These are phyloP conservation scores for Epichloe gansuensis DNA, from an alignment of 2,329 filamentous ascomycete genomes.

Conservation along the genomic window DNA sequence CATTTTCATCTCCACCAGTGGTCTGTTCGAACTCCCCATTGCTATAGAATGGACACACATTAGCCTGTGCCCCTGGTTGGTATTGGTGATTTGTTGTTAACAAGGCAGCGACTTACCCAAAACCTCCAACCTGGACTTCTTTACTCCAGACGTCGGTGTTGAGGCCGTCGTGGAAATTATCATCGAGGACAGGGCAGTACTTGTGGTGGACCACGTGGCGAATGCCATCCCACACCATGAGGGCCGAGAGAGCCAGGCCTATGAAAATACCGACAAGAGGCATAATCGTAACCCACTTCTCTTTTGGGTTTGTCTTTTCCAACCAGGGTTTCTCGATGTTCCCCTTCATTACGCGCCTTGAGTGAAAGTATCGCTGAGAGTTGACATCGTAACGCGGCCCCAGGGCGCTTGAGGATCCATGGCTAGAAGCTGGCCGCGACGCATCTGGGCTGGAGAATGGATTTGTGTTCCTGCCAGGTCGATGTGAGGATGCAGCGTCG, in stretches of 20 bases:
- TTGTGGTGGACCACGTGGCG: constrained; percentile 60
- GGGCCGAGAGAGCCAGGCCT: constrained; percentile 54
- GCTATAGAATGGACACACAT: constrained; percentile 25
- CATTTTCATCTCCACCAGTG: constrained; percentile 59
- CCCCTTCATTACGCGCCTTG: constrained; percentile 58
- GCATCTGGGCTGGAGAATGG: constrained; percentile 33
- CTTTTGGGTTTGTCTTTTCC: constrained; percentile 58
- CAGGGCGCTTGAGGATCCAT: constrained; percentile 30
- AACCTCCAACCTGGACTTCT: constrained; percentile 64
- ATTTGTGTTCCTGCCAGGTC: constrained; percentile 21
- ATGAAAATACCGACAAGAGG: constrained; percentile 59
- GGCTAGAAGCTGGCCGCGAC: constrained; percentile 36
- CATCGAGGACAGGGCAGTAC: constrained; percentile 56
- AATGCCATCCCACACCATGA: constrained; percentile 67
- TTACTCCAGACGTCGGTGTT: constrained; percentile 56
- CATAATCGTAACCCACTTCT: constrained; percentile 80
- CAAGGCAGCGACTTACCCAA: constrained; percentile 45
- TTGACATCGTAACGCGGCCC: constrained; percentile 25
- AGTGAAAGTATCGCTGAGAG: constrained; percentile 55
- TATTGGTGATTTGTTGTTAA: too few relatives aligned
- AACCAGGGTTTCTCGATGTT: constrained; percentile 69
- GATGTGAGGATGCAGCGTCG: constrained; percentile 24
- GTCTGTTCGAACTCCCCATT: constrained; percentile 76
- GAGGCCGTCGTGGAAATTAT: constrained; percentile 50
- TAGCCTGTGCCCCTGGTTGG: neutral